Evolutionary conservation across 805 yeast species (phyloP).

Genomic region (Sungouiozyma intestinalis): DNA sequence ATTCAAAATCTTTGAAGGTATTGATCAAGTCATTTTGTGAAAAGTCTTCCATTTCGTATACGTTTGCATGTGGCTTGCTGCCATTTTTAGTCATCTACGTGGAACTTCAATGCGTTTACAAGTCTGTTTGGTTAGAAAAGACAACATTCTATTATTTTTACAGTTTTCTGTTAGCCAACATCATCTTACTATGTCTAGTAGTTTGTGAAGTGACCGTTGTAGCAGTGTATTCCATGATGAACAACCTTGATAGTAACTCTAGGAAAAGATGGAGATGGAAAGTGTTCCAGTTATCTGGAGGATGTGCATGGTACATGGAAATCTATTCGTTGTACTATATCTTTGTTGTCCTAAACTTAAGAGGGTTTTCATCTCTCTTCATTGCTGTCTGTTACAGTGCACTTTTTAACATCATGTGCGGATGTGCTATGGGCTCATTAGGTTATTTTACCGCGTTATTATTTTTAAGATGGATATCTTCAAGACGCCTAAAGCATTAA

Average conservation of each 20-base stretch:
- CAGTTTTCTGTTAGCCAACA: constrained; percentile 61
- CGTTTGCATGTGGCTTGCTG: constrained; percentile 42
- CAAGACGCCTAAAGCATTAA: constrained; percentile 1
- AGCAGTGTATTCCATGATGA: constrained; percentile 52
- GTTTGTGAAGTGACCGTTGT: constrained; percentile 65
- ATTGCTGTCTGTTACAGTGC: constrained; percentile 65
- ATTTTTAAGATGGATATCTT: constrained; percentile 42
- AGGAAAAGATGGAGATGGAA: constrained; percentile 65
- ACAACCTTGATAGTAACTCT: constrained; percentile 5
- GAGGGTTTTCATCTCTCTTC: constrained; percentile 56
- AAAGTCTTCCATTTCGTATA: constrained; percentile 2
- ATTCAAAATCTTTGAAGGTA: neutral
- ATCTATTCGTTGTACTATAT: constrained; percentile 61
- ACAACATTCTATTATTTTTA: constrained; percentile 71
- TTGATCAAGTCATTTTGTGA: constrained; percentile 1
- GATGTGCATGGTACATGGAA: constrained; percentile 63
- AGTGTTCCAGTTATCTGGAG: constrained; percentile 57
- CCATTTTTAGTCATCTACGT: constrained; percentile 79
- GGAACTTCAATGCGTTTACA: constrained; percentile 61
- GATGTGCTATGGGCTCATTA: constrained; percentile 65
- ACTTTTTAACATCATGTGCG: constrained; percentile 49
- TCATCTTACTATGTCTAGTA: constrained; percentile 47
- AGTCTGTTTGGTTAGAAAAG: constrained; percentile 72
- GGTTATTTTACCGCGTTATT: constrained; percentile 57
- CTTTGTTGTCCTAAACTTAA: constrained; percentile 43